phyloP scores from a whole-genome alignment of 148 eudicot species.

The Amaranthus cruentus region DNA sequence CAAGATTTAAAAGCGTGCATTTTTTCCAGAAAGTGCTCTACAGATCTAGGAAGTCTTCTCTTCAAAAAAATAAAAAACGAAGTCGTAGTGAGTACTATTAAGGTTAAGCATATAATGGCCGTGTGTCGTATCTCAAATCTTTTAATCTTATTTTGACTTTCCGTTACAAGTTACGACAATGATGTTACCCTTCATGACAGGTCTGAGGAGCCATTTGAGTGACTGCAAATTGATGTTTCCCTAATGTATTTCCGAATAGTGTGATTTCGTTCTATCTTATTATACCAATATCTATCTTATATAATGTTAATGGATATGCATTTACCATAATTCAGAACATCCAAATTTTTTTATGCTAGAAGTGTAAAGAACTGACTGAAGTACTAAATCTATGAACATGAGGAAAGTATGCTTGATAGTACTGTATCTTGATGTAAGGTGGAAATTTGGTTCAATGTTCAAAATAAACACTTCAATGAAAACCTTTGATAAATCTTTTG shows the following conservation, averaged over 20 bases:
- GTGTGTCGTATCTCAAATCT: too few relatives aligned
- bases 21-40: too few relatives aligned
- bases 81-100: too few relatives aligned
- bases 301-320: neutral
- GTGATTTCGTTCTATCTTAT: neutral
- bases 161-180: neutral
- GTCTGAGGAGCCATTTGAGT: neutral
- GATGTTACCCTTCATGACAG: neutral
- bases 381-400: neutral
- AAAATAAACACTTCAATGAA: neutral
- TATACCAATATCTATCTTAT: neutral
- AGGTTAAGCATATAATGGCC: too few relatives aligned
- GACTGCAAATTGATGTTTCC: neutral
- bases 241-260: neutral
- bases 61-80: too few relatives aligned
- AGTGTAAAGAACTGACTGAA: neutral
- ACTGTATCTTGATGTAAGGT: neutral
- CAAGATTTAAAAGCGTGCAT: too few relatives aligned
- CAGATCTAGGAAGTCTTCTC: too few relatives aligned
- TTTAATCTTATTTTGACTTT: neutral
- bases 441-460: neutral
- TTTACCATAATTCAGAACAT: neutral
- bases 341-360: neutral
- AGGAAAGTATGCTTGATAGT: neutral
- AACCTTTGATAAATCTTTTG: conserved; percentile 1